Conservation (phyloP, 306 rosid genomes). For the Prunus mongolica region DNA sequence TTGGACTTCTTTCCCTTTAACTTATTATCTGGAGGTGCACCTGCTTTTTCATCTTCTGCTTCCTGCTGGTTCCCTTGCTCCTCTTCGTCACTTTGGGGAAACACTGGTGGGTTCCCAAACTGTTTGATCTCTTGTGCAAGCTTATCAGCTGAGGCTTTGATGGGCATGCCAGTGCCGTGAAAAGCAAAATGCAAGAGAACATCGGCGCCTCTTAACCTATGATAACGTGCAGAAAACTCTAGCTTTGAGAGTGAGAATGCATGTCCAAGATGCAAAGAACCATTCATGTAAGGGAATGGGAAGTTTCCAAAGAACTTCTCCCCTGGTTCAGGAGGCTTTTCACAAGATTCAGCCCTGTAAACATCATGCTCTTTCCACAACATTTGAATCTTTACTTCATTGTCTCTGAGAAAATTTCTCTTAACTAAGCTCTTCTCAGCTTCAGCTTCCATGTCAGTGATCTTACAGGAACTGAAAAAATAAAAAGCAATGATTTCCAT, state of each 20-base stretch:
- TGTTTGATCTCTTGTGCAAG: constrained; percentile 65
- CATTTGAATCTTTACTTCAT: constrained; percentile 52
- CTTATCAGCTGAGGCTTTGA: constrained; percentile 93
- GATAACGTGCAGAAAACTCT: constrained; percentile 84
- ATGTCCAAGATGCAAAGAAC: constrained; percentile 77
- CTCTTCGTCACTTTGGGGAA: constrained; percentile 36
- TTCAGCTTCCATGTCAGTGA: constrained; percentile 60
- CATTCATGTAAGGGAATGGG: constrained; percentile 94
- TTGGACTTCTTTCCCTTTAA: constrained; percentile 90
- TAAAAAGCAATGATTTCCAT: neutral
- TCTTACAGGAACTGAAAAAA: constrained; percentile 39
- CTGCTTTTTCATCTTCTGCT: constrained; percentile 32
- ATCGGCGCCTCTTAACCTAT: constrained; percentile 76
- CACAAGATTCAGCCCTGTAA: constrained; percentile 66
- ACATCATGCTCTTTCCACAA: constrained; percentile 83
- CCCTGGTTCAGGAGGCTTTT: constrained; percentile 50
- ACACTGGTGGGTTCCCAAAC: constrained; percentile 74
- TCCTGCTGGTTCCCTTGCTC: constrained; percentile 37
- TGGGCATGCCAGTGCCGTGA: constrained; percentile 98
- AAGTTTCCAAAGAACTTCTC: constrained; percentile 90
- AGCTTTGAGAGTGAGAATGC: constrained; percentile 76
- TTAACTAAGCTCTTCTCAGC: constrained; percentile 68
- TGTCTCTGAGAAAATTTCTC: constrained; percentile 67
- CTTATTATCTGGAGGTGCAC: constrained; percentile 46
- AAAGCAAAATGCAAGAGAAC: constrained; percentile 83